Percentiles rank a stretch among this genome's conserved stretches.
Evolutionary conservation across 148 eudicot genomes (phyloP).

Genomic region (Nepenthes gracilis): DNA sequence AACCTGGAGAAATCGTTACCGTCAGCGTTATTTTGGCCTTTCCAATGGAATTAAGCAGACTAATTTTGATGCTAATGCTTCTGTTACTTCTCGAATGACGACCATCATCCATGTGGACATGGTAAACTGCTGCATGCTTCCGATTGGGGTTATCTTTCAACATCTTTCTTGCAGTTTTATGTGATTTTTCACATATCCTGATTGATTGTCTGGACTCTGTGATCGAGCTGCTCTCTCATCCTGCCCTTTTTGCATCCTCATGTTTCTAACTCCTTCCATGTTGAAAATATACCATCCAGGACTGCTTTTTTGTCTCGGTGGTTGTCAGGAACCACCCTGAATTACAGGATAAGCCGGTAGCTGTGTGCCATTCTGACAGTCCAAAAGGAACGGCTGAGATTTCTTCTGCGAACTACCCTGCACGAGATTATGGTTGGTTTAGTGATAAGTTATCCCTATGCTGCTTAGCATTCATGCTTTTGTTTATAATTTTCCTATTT

Average conservation of each 20-base stretch:
- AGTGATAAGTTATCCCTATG: neutral
- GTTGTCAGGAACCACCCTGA: slow-evolving; percentile 69
- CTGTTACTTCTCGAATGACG: slow-evolving; percentile 23
- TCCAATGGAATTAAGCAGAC: slow-evolving; percentile 23
- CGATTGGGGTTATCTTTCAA: neutral
- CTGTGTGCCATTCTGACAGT: slow-evolving; percentile 94
- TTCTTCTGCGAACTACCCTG: slow-evolving; percentile 93
- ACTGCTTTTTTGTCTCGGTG: slow-evolving; percentile 91
- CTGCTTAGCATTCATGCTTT: neutral
- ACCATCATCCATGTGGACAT: slow-evolving; percentile 75
- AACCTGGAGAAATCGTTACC: slow-evolving; percentile 94
- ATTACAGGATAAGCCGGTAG: slow-evolving; percentile 74
- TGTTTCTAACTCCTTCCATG: neutral
- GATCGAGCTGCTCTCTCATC: neutral
- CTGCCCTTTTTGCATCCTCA: neutral
- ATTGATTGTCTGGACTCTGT: neutral
- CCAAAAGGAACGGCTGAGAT: slow-evolving; percentile 95
- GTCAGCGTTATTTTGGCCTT: slow-evolving; percentile 52
- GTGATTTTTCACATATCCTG: neutral
- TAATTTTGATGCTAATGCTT: slow-evolving; percentile 21
- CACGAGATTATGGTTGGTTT: slow-evolving; percentile 70
- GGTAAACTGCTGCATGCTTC: slow-evolving; percentile 34
- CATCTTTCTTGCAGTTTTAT: neutral
- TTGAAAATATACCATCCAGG: slow-evolving; percentile 34
- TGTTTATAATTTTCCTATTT: neutral